A percentile compares a stretch with the other conserved stretches of the same genome.
These are phyloP conservation scores for Plasmopara halstedii DNA, from an alignment of 352 stramenopile genomes.

Conservation along the genomic window DNA sequence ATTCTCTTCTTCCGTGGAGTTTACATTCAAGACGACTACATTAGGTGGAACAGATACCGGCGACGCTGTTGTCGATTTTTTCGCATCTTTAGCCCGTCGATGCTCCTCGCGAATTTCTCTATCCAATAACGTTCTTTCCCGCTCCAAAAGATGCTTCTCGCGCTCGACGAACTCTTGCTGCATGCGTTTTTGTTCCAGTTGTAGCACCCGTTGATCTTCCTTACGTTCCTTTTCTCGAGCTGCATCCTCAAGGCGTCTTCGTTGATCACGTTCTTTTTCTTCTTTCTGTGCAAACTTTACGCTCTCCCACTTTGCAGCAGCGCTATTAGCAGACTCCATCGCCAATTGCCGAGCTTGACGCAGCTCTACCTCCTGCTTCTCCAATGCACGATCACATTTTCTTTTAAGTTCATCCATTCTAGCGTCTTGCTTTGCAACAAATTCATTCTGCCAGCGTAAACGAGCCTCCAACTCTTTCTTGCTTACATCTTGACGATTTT, in stretches of 20 bases:
- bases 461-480: conserved; percentile 54
- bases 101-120: conserved; percentile 33
- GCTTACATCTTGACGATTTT: conserved; percentile 39
- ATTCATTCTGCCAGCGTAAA: conserved; percentile 63
- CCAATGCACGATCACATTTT: conserved; percentile 62
- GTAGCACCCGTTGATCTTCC: conserved; percentile 32
- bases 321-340: conserved; percentile 36
- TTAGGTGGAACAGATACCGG: conserved; percentile 19
- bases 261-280: conserved; percentile 30
- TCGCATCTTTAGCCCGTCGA: conserved; percentile 12
- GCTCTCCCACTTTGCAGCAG: conserved; percentile 45
- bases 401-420: conserved; percentile 54
- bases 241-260: conserved; percentile 20
- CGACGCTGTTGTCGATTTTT: conserved; percentile 4
- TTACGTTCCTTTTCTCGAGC: conserved; percentile 28
- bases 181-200: conserved; percentile 29
- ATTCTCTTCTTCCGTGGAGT: conserved; percentile 25
- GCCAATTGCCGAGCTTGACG: conserved; percentile 39
- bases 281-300: conserved; percentile 30
- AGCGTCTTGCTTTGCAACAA: conserved; percentile 60
- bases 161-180: conserved; percentile 47
- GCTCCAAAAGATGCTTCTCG: conserved; percentile 40
- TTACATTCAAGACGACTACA: conserved; percentile 58
- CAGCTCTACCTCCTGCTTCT: conserved; percentile 50
- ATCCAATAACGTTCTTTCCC: conserved; percentile 36